Evolutionary conservation across 1,139 yeast species (phyloP), one percentile per base, ranked within the genome.

Genomic region (Suhomyces atakaporum): DNA sequence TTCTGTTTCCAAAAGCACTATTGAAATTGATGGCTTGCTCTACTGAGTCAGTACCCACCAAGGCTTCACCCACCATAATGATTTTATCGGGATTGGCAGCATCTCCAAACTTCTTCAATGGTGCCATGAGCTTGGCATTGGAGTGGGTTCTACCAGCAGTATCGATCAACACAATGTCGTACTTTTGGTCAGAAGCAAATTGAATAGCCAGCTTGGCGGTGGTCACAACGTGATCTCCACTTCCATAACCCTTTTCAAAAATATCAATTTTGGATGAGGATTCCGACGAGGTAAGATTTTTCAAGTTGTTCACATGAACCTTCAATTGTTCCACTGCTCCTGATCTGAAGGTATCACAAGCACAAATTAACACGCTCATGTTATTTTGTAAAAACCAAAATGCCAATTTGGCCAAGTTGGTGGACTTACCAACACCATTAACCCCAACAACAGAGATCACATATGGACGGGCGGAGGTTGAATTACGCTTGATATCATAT

Each of bases 71-170:
- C 13, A 92, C 98, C 97, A 92, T 92, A 53, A 92, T 89, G 54
- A 92, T 90, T 63, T 87, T 90, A 62, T 92, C 94, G 1, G 98
- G 98, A 41, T 87, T 77, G 3, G 97, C 97, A 34, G 95, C 90
- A 53, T 86, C 90, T 19, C 97, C 97, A 63, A 92, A 94, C 43
- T 92, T 88, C 52, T 90, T 95, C 48, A 92, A 69, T 7, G 97
- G 96, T 0, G 96, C 92, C 98, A 92, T 92, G 46, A 92, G 74
- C 43, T 94, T 84, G 18, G 94, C 86, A 58, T 94, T 97, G 46
- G 94, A 89, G 56, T 94, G 98, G 36, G 98, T 81, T 66, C 98
- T 78, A 25, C 98, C 98, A 0, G 98, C 98, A 6, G 98, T 92
- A 63, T 92, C 98, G 71, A 92, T 87, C 44, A 92, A 69, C 7